Base-by-base conservation (phyloP, 805 yeast genomes). In the Hanseniaspora jakobsenii region DNA sequence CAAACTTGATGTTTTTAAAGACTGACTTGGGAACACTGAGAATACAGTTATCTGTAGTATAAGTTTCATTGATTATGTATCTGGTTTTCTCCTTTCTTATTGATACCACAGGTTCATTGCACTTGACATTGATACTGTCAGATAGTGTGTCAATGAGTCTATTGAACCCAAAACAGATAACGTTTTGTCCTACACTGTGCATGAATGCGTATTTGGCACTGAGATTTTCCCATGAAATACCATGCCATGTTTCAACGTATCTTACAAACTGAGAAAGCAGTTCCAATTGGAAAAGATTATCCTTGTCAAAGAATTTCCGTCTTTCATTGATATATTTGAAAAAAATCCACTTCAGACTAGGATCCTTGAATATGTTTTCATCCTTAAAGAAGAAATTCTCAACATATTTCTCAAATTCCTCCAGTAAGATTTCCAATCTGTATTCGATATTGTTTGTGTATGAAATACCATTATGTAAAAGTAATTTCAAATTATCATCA, bases 121-220 rank as follows among this genome's bases (percentile, higher is more conserved):
- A 31, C 7, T 40, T 28, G 8, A 46, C 30, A 2, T 12, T 26
- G 3, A 40, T 18, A 6, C 23, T 29, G 26, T 32, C 58, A n/a
- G 54, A 53, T 16, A 77, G 65, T 13, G 8, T 29, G 14, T 18
- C 17, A 13, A 35, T 24, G 9, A 45, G 66, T 42, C 71, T 64
- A 6, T 73, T 63, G 17, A 78, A 59, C 1, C 84, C 62, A 10
- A 69, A 56, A 38, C 79, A 79, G 49, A 74, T 66, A n/a, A 86
- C 77, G 55, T 86, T 78, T 52, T 95, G 67, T 1, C 95, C 95
- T 40, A 74, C 76, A 52, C 77, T 78, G 48, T 75, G 83, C 58
- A 78, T 71, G n/a, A 71, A 59, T 1, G 85, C 70, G 54, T 72
- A 78, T 51, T 78, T 78, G 2, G 80, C 78, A 52, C 93, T 80